phyloP scores from a whole-genome alignment of 208 protist genomes.

The Entamoeba histolytica region DNA sequence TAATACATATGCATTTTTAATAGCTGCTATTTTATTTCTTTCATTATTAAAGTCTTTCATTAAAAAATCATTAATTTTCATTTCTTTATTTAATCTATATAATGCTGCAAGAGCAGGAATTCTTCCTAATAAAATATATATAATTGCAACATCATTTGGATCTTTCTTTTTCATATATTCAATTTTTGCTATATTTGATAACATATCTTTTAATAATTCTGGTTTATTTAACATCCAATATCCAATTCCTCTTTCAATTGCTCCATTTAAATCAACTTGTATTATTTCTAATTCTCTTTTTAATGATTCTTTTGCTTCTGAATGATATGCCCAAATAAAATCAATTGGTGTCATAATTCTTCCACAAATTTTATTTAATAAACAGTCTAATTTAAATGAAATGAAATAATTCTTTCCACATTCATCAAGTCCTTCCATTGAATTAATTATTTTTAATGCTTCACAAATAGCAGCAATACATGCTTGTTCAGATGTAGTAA shows the following conservation, averaged over 20 bases:
- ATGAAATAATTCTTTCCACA: not conserved
- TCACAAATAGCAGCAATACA: not conserved
- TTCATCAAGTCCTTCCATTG: not conserved
- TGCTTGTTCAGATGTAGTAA: not conserved
- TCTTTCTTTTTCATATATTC: not conserved
- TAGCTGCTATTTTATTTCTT: not conserved
- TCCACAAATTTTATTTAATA: not conserved
- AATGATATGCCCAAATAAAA: not conserved
- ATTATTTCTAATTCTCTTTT: not conserved
- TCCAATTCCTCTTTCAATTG: not conserved
- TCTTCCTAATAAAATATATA: not conserved
- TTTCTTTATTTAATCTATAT: not conserved
- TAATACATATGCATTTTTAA: not conserved
- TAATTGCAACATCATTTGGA: not conserved
- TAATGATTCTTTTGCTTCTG: not conserved
- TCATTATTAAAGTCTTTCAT: not conserved
- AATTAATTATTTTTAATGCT: not conserved
- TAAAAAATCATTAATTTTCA: not conserved
- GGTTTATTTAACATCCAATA: not conserved
- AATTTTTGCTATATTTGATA: not conserved
- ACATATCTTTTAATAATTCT: not conserved
- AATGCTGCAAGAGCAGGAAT: not conserved
- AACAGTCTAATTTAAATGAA: not conserved
- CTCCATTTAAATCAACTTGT: not conserved
- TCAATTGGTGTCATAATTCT: not conserved